Evolutionary conservation across 805 yeast genomes (phyloP).

Genomic region (Saturnispora sanitii): DNA sequence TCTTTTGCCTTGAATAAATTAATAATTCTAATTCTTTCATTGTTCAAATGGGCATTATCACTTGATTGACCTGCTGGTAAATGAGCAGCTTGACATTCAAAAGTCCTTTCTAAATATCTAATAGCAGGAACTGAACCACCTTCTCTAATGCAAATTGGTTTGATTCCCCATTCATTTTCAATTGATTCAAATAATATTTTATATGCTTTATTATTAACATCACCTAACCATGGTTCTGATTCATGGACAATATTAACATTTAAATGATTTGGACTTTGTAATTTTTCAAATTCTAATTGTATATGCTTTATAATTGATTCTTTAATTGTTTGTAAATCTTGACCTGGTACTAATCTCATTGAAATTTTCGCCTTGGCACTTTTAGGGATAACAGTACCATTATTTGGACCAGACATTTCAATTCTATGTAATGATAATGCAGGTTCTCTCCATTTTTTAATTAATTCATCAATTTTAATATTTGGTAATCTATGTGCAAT

Average conservation of each 20-base stretch:
- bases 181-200: slow-evolving; percentile 55
- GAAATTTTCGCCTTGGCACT: slow-evolving; percentile 69
- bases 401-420: slow-evolving; percentile 82
- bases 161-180: slow-evolving; percentile 60
- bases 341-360: slow-evolving; percentile 83
- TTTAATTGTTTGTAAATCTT: slow-evolving; percentile 54
- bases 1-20: slow-evolving; percentile 68
- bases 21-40: slow-evolving; percentile 72
- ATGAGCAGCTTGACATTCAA: slow-evolving; percentile 86
- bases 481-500: slow-evolving; percentile 35
- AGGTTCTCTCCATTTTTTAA: slow-evolving; percentile 84
- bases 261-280: slow-evolving; percentile 55
- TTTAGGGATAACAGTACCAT: slow-evolving; percentile 83
- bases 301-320: slow-evolving; percentile 38
- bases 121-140: slow-evolving; percentile 96
- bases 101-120: slow-evolving; percentile 69
- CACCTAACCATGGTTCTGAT: slow-evolving; percentile 96
- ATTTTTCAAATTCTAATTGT: slow-evolving; percentile 33
- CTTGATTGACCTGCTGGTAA: slow-evolving; percentile 94
- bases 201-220: slow-evolving; percentile 67
- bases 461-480: slow-evolving; percentile 37
- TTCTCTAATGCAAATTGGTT: slow-evolving; percentile 83
- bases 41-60: slow-evolving; percentile 87
- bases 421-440: slow-evolving; percentile 80
- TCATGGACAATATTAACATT: slow-evolving; percentile 59